Conservation (phyloP, 495 filamentous ascomycete genomes). For the Talaromyces stipitatus region DNA sequence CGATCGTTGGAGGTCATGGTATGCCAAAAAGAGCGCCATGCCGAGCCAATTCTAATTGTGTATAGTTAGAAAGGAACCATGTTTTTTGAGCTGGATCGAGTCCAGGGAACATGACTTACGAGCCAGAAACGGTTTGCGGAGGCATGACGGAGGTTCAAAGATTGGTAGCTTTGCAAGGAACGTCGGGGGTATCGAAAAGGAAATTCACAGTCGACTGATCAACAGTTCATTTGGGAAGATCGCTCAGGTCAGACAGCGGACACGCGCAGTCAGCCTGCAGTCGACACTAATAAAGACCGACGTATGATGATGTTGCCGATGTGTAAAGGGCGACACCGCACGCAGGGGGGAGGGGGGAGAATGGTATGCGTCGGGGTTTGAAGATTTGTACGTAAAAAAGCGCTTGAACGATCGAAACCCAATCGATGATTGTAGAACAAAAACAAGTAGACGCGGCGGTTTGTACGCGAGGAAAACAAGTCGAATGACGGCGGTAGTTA, state of each 20-base stretch:
- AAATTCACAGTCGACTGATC: slow-evolving; percentile 6
- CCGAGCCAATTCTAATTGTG: slow-evolving; percentile 45
- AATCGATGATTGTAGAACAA: slow-evolving; percentile 8
- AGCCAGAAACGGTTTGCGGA: slow-evolving; percentile 4
- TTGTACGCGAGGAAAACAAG: slow-evolving; percentile 9
- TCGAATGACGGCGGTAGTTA: slow-evolving; percentile 10
- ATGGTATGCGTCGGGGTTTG: neutral
- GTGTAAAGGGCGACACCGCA: slow-evolving; percentile 12
- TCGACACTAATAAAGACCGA: slow-evolving; percentile 4
- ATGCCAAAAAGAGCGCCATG: slow-evolving; percentile 87
- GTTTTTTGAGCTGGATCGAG: neutral
- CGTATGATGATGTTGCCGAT: slow-evolving; percentile 8
- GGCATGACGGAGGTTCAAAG: neutral
- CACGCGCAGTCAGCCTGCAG: slow-evolving; percentile 6
- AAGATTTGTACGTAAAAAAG: neutral
- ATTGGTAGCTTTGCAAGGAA: neutral
- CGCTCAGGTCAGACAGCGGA: slow-evolving; percentile 2
- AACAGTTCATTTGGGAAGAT: slow-evolving; percentile 3
- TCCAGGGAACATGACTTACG: neutral
- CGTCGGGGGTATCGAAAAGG: slow-evolving; percentile 5
- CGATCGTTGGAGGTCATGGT: slow-evolving; percentile 76
- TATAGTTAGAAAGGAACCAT: neutral
- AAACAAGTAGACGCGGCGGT: slow-evolving; percentile 4
- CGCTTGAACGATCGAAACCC: slow-evolving; percentile 3
- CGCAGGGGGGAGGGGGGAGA: slow-evolving; percentile 13